Evolutionary conservation across 345 rosid genomes (phyloP).

Genomic region (Eucalyptus microcorys): DNA sequence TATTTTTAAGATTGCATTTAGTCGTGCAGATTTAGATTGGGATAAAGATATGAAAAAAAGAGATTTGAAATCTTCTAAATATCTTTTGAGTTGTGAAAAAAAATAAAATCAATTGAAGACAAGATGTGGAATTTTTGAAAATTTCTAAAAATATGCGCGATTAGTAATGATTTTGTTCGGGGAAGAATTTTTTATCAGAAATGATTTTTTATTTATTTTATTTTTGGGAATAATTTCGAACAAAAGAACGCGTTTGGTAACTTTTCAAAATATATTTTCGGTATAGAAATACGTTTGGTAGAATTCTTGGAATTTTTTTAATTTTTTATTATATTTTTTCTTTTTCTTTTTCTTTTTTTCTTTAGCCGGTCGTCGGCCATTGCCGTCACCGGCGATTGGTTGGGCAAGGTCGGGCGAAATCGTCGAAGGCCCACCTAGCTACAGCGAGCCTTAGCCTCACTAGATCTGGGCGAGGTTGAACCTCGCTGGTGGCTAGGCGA

Average conservation of each 20-base stretch:
- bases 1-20: no score
- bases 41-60: no score
- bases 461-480: rapidly evolving
- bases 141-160: no score
- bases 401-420: rapidly evolving
- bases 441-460: rapidly evolving
- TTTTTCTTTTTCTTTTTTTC: rapidly evolving
- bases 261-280: rapidly evolving
- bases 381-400: rapidly evolving
- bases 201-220: rapidly evolving
- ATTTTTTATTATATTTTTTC: no score
- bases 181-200: rapidly evolving
- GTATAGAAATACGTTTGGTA: rapidly evolving
- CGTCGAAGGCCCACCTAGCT: rapidly evolving
- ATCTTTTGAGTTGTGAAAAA: no score
- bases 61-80: no score
- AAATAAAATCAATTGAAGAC: no score
- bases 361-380: rapidly evolving
- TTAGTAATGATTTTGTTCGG: rapidly evolving
- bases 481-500: rapidly evolving
- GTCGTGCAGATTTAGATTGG: rapidly evolving
- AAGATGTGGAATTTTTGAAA: no score
- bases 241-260: rapidly evolving
- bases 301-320: no score
- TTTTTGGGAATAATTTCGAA: rapidly evolving